Evolutionary conservation across 108 stramenopile species (phyloP), one percentile per base, ranked within the genome.

Genomic region (Schizochytrium sp.): DNA sequence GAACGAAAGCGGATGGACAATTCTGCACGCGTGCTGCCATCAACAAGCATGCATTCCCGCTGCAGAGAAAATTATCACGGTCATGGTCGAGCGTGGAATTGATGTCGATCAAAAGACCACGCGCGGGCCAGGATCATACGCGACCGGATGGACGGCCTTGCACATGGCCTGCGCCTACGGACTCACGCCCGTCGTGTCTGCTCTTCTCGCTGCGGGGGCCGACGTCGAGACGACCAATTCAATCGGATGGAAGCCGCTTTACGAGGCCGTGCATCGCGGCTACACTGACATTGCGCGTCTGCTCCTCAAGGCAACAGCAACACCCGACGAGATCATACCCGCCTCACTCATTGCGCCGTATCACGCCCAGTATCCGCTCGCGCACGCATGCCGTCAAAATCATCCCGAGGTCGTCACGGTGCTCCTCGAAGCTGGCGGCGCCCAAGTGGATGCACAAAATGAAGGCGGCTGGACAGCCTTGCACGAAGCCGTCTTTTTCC

Each of bases 121-220:
- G 10, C 41, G 69, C 0, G 93, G 93, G 1, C 93, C 93, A 16
- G 93, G 93, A 6, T 89, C 91, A 48, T 94, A 92, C 92, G 91
- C 90, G 59, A 69, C 90, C 21, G 93, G 93, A 8, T 94, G 93
- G 92, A 94, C 93, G 5, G 60, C 93, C 16, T 90, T 94, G 57
- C 93, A 94, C 88, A 94, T 94, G 92, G 93, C 93, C 5, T 76
- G 90, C 87, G 93, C 91, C 44, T 94, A 94, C 90, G 93, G 93
- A 12, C 59, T 94, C 51, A 91, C 89, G 18, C 58, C 63, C 4
- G 59, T 93, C 19, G 93, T 92, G 45, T 48, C 72, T 5, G 90
- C 87, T 5, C 48, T 94, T 41, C 44, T 92, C 21, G 92, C 92
- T 44, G 92, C 89, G 5, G 93, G 93, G 4, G 93, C 93, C 16